Evolutionary conservation across 768 basidiomycete genomes (phyloP).

Genomic region (Artomyces pyxidatus): DNA sequence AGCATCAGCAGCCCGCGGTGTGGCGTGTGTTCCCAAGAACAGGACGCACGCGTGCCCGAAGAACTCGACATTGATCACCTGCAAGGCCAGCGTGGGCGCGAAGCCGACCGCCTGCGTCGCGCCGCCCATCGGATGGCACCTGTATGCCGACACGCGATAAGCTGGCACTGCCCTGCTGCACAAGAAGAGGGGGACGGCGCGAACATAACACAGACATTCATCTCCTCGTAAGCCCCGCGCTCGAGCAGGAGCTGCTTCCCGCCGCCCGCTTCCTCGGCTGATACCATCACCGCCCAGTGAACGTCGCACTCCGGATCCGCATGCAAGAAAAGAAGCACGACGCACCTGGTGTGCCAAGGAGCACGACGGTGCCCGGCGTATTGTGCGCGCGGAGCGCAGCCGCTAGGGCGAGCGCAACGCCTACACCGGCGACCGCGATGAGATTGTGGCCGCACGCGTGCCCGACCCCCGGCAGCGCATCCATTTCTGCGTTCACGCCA

Average conservation of each 20-base stretch:
- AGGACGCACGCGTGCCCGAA: constrained; percentile 59
- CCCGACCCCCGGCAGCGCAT: constrained; percentile 45
- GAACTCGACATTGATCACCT: constrained; percentile 60
- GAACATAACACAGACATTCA: constrained; percentile 78
- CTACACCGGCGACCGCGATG: constrained; percentile 72
- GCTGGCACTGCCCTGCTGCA: background rate
- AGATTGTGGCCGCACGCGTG: constrained; percentile 80
- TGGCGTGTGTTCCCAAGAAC: background rate
- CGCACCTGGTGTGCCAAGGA: constrained; percentile 64
- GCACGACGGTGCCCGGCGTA: constrained; percentile 57
- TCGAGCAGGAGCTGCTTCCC: constrained; percentile 73
- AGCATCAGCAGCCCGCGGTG: constrained; percentile 1
- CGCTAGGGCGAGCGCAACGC: constrained; percentile 65
- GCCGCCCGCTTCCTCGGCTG: constrained; percentile 72
- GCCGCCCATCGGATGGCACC: constrained; percentile 70
- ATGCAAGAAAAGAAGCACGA: constrained; percentile 1
- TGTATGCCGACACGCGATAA: constrained; percentile 19
- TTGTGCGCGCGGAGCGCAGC: constrained; percentile 55
- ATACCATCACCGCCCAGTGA: background rate
- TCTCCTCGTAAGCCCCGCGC: constrained; percentile 67
- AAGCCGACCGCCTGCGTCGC: constrained; percentile 39
- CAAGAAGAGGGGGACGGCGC: constrained; percentile 8
- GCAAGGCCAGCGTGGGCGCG: constrained; percentile 54
- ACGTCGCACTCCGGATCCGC: background rate
- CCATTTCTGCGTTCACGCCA: constrained; percentile 78